Evolutionary conservation across 176 grass and related monocot species (phyloP), one percentile per base, ranked within the genome.

Genomic region (Oryza officinalis): DNA sequence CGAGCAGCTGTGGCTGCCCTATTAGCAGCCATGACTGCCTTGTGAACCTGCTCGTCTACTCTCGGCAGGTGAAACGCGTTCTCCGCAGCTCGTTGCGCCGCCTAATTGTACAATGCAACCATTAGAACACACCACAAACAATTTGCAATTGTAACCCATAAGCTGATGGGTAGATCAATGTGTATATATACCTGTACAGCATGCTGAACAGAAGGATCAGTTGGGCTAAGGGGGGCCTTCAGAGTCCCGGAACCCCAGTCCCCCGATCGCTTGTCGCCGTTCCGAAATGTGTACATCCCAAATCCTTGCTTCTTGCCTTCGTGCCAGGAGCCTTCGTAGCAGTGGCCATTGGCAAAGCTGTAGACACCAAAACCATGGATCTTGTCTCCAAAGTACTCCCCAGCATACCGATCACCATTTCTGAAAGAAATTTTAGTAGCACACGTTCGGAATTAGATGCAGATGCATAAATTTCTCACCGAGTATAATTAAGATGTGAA

Each of bases 301-400:
- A 87, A 84, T 4, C 94, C 94, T 81, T 97, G 84, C 81, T 90
- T 94, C 81, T 86, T 86, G 83, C 89, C 84, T 75, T 94, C 89
- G 13, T 94, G 91, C 94, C 94, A 94, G 45, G 94, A 94, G 44
- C 91, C 94, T 43, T 93, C 89, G 57, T 92, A 97, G 67, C 69
- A 81, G 61, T 94, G 89, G 63, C 91, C 94, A 79, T 84, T 87
- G 46, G 91, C 84, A n/a, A 86, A 92, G 79, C 64, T 73, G 65
- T 86, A 94, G 10, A 92, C 68, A 9, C 94, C 94, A 15, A 94
- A 87, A 12, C 94, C 94, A 49, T 83, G 76, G 87, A 91, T 78
- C 87, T 87, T 90, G 86, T 94, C 91, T 15, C 80, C 86, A 26
- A 88, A 94, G 79, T 90, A 97, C 87, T 97, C 84, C 2, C 94